A percentile compares a stretch with the other conserved stretches of the same genome.
phyloP scores from a whole-genome alignment of 2,329 filamentous ascomycete genomes.

The Onygena corvina region DNA sequence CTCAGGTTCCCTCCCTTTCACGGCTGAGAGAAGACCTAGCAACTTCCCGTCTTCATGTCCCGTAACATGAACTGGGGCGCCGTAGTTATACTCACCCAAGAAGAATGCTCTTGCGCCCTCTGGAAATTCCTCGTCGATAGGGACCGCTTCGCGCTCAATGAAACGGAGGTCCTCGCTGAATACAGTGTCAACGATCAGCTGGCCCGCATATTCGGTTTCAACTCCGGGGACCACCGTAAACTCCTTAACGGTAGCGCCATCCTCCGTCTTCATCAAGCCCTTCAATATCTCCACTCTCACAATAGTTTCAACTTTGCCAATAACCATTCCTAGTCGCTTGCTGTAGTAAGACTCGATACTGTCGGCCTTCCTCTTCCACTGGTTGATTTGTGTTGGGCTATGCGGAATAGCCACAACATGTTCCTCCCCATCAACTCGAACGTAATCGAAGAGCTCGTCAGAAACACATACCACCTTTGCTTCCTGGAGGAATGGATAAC shows the following conservation, averaged over 20 bases:
- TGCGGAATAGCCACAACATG: slow-evolving; percentile 60
- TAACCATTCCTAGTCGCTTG: slow-evolving; percentile 78
- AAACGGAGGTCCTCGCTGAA: slow-evolving; percentile 86
- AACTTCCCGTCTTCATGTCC: slow-evolving; percentile 63
- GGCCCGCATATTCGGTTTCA: slow-evolving; percentile 81
- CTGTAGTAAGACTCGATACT: slow-evolving; percentile 79
- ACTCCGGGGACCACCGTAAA: slow-evolving; percentile 76
- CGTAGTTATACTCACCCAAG: slow-evolving; percentile 85
- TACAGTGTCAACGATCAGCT: slow-evolving; percentile 81
- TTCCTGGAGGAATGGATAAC: slow-evolving; percentile 91
- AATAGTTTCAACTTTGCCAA: slow-evolving; percentile 75
- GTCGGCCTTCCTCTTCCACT: slow-evolving; percentile 73
- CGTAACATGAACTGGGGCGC: slow-evolving; percentile 72
- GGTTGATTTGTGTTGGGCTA: slow-evolving; percentile 60
- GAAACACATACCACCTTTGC: slow-evolving; percentile 80
- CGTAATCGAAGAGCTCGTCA: slow-evolving; percentile 86
- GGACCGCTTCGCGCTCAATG: slow-evolving; percentile 74
- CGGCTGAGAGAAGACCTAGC: slow-evolving; percentile 62
- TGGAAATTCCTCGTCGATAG: slow-evolving; percentile 86
- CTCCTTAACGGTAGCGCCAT: slow-evolving; percentile 83
- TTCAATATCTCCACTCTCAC: slow-evolving; percentile 90
- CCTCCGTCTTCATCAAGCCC: slow-evolving; percentile 78
- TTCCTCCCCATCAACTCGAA: slow-evolving; percentile 52
- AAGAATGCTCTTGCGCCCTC: slow-evolving; percentile 76
- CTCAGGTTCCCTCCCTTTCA: slow-evolving; percentile 62